These are phyloP conservation scores for Arabis alpina DNA, from an alignment of 345 rosid genomes.

Conservation along the genomic window DNA sequence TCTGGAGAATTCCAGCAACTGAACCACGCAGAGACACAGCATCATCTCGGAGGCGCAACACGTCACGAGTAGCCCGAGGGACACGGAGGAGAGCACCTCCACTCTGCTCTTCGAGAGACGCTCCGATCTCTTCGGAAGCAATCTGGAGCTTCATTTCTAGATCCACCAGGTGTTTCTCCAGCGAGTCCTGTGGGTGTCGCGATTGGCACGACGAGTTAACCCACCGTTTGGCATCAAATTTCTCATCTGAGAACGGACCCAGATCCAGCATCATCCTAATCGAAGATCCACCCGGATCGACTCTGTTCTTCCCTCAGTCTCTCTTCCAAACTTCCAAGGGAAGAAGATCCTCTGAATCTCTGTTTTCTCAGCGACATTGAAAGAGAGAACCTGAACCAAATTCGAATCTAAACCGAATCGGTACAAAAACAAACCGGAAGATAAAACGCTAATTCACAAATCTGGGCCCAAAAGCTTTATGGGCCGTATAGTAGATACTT, in stretches of 20 bases:
- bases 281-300: background rate
- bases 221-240: slow-evolving; percentile 96
- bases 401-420: slow-evolving; percentile 31
- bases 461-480: slow-evolving; percentile 13
- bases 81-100: slow-evolving; percentile 85
- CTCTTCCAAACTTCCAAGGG: slow-evolving; percentile 5
- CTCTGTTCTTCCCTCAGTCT: background rate
- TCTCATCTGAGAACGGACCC: slow-evolving; percentile 93
- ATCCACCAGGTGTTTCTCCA: slow-evolving; percentile 90
- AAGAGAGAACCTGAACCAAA: slow-evolving; percentile 30
- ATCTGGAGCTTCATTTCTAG: slow-evolving; percentile 99
- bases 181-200: slow-evolving; percentile 83
- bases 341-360: slow-evolving; percentile 21
- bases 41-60: slow-evolving; percentile 90
- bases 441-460: background rate
- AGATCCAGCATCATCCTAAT: slow-evolving; percentile 78
- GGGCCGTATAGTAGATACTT: slow-evolving; percentile 22
- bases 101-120: slow-evolving; percentile 97
- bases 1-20: slow-evolving; percentile 80
- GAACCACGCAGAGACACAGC: slow-evolving; percentile 83
- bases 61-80: slow-evolving; percentile 94
- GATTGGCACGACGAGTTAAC: slow-evolving; percentile 79
- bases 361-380: background rate
- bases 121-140: slow-evolving; percentile 93
- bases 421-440: slow-evolving; percentile 22